Evolutionary conservation across 2,329 filamentous ascomycete genomes (phyloP).

Genomic region (Huntiella omanensis): DNA sequence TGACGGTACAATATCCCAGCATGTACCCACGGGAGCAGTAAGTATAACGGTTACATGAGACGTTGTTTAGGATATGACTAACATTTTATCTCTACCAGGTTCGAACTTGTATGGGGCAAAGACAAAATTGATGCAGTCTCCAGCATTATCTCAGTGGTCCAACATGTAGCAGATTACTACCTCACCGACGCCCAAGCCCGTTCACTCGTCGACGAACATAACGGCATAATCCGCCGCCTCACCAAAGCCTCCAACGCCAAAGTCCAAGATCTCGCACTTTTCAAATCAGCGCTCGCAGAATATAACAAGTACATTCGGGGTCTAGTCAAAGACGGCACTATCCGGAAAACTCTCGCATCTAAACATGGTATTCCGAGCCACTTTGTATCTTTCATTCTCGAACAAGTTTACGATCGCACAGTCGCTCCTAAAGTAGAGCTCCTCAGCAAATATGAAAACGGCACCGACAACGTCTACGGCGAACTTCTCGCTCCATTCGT

Average conservation of each 20-base stretch:
- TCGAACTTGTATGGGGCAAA: constrained; percentile 58
- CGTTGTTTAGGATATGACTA: constrained; percentile 6
- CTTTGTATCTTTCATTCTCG: constrained; percentile 62
- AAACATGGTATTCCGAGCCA: constrained; percentile 51
- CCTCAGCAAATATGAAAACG: constrained; percentile 70
- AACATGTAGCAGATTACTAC: constrained; percentile 56
- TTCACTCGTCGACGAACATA: constrained; percentile 50
- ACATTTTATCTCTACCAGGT: constrained; percentile 23
- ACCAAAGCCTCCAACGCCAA: constrained; percentile 53
- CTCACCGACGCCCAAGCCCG: constrained; percentile 50
- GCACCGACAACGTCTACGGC: constrained; percentile 85
- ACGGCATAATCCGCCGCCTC: constrained; percentile 58
- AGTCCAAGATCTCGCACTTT: constrained; percentile 45
- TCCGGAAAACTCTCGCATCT: constrained; percentile 51
- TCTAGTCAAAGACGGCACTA: constrained; percentile 49
- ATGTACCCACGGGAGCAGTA: constrained; percentile 48
- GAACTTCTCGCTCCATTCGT: constrained; percentile 77
- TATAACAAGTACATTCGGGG: constrained; percentile 57
- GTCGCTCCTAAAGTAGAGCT: constrained; percentile 78
- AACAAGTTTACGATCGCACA: constrained; percentile 78
- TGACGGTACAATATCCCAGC: constrained; percentile 83
- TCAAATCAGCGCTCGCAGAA: constrained; percentile 50
- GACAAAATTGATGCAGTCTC: constrained; percentile 62
- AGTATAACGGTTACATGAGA: constrained; percentile 13
- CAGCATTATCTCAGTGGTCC: constrained; percentile 52